These are phyloP conservation scores for Malassezia nana DNA, from an alignment of 1,284 basidiomycete species.

Conservation along the genomic window DNA sequence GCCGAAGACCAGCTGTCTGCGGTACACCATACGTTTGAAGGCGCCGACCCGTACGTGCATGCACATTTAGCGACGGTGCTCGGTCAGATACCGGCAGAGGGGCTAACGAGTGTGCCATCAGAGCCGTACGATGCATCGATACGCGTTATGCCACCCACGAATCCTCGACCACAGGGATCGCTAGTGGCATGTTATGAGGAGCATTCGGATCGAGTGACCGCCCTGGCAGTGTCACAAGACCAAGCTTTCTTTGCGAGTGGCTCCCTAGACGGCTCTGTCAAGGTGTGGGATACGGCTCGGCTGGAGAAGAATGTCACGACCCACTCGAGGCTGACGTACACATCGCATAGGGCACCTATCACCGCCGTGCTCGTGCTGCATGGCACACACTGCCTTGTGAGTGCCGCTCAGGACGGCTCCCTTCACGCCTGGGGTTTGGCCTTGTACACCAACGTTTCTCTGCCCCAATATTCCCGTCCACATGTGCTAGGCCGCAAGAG, in stretches of 20 bases:
- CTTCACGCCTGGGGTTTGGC: slow-evolving; percentile 50
- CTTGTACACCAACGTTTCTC: slow-evolving; percentile 29
- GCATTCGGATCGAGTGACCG: slow-evolving; percentile 55
- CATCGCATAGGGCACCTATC: slow-evolving; percentile 46
- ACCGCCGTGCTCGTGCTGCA: slow-evolving; percentile 46
- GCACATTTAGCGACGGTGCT: slow-evolving; percentile 41
- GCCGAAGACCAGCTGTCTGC: not conserved
- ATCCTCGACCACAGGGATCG: slow-evolving; percentile 36
- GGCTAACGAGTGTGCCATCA: slow-evolving; percentile 13
- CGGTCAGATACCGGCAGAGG: slow-evolving; percentile 19
- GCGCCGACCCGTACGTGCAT: slow-evolving; percentile 40
- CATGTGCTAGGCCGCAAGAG: slow-evolving; percentile 47
- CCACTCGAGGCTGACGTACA: slow-evolving; percentile 48
- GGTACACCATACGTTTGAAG: slow-evolving; percentile 32
- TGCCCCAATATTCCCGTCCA: slow-evolving; percentile 49
- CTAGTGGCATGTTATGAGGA: slow-evolving; percentile 51
- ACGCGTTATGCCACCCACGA: slow-evolving; percentile 15
- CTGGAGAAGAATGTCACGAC: slow-evolving; percentile 63
- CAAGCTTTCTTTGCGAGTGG: slow-evolving; percentile 85
- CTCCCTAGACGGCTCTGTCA: slow-evolving; percentile 73
- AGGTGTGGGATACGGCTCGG: slow-evolving; percentile 70
- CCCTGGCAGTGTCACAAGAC: slow-evolving; percentile 79
- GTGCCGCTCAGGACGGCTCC: slow-evolving; percentile 48
- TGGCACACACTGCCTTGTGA: slow-evolving; percentile 50
- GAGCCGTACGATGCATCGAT: slow-evolving; percentile 9